These are phyloP conservation scores for Scutellaria galericulata DNA, from an alignment of 257 asterid species.

Conservation along the genomic window DNA sequence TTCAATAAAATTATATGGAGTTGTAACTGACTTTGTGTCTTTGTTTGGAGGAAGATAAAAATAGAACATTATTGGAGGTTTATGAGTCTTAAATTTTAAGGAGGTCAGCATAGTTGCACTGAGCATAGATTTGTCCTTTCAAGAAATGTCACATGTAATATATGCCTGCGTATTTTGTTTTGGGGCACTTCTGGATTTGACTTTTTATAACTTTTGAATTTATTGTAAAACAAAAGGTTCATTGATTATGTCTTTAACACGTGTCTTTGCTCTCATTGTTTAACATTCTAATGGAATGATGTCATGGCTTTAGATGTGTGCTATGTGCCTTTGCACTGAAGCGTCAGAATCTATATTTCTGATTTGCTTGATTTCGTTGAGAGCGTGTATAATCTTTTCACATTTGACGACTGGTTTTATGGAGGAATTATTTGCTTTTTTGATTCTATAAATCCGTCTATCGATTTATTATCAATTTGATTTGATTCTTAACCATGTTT, in stretches of 20 bases:
- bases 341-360: background rate
- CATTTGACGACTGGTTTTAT: background rate
- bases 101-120: background rate
- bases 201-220: background rate
- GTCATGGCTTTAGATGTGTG: background rate
- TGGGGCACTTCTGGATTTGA: background rate
- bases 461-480: slow-evolving; percentile 1
- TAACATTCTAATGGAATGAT: background rate
- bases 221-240: background rate
- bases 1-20: background rate
- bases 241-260: background rate
- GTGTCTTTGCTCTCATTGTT: background rate
- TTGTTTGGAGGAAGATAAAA: background rate
- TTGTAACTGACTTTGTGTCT: background rate
- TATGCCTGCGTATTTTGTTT: background rate
- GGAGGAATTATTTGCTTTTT: background rate
- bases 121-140: background rate
- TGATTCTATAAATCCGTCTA: background rate
- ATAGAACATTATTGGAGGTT: background rate
- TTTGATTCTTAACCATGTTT: background rate
- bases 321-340: background rate
- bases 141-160: background rate
- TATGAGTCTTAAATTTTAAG: background rate
- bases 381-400: background rate
- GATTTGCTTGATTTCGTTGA: background rate